Base-by-base conservation (phyloP, 2,329 filamentous ascomycete species). In the Harringtonia aguacate region DNA sequence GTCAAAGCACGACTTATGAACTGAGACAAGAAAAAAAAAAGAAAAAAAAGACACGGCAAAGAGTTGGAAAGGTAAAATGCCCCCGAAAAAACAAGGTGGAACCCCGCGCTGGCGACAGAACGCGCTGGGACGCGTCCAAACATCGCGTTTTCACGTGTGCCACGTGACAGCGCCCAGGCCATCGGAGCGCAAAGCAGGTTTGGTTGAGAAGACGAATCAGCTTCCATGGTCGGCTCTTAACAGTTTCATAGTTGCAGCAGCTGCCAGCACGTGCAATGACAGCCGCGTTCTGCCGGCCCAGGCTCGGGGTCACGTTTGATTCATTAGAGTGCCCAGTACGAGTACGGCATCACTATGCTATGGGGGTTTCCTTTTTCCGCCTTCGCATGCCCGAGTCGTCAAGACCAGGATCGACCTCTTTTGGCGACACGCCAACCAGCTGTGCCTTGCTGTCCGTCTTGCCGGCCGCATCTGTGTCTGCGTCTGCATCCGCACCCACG, bases 401-500 rank as follows among this genome's bases (percentile, higher is more conserved):
- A 28, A 20, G 15, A 14, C n/a, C 34, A 36, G 8, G n/a, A n/a
- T 33, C 37, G 22, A 18, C 28, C 15, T 33, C 20, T 24, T 12
- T 31, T 15, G 29, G 31, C 13, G 39, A n/a, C 36, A 31, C 8
- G 18, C 0, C 24, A 22, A 10, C 24, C 1, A 39, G 29, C 36
- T 45, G 47, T 1, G 53, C 51, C 15, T 56, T 52, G 20, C 61
- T 56, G 2, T 50, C 45, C 33, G 28, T 21, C 22, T 14, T n/a
- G 9, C 4, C 18, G 13, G 13, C 22, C 17, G 37, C 28, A 3
- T 22, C 22, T 4, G 9, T 24, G 13, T 65, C 29, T 13, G n/a
- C 37, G 8, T 50, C 52, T 2, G 58, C 63, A 9, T 65, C 56
- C 20, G 58, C 56, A 4, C 69, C 72, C 36, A 83, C 63, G 1